Percentiles rank a stretch among this genome's conserved stretches.
Evolutionary conservation across 75 land plant species (phyloP).

Genomic region (Pinus tabuliformis): DNA sequence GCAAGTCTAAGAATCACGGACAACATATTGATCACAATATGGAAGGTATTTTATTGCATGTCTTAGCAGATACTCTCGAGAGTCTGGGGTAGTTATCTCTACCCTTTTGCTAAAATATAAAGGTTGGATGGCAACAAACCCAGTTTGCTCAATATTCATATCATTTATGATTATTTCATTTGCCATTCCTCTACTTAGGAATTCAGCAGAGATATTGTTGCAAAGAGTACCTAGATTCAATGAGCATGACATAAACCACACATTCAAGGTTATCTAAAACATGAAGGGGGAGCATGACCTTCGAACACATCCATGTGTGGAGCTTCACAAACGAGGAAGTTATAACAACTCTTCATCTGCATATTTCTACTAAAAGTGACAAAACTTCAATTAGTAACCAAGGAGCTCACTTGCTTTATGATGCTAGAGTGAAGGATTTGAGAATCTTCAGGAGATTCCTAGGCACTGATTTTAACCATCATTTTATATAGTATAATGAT

Average conservation of each 20-base stretch:
- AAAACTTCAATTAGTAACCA: slow-evolving; percentile 29
- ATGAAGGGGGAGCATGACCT: slow-evolving; percentile 55
- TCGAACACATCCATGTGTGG: slow-evolving; percentile 75
- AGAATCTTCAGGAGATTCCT: slow-evolving; percentile 43
- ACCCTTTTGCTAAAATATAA: slow-evolving; percentile 89
- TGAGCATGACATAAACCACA: slow-evolving; percentile 56
- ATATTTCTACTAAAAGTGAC: slow-evolving; percentile 55
- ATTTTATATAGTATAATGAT: too few species aligned
- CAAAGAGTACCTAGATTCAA: slow-evolving; percentile 76
- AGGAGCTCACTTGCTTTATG: slow-evolving; percentile 35
- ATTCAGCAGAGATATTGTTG: slow-evolving; percentile 85
- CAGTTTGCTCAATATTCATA: slow-evolving; percentile 93
- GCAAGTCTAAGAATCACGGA: slow-evolving; percentile 26
- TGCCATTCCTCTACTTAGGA: slow-evolving; percentile 76
- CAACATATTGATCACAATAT: slow-evolving; percentile 88
- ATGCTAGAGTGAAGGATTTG: slow-evolving; percentile 78
- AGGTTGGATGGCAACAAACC: slow-evolving; percentile 89
- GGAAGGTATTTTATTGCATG: slow-evolving; percentile 96
- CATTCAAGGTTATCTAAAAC: slow-evolving; percentile 43
- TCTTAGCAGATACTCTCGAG: slow-evolving; percentile 93
- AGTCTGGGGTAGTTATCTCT: slow-evolving; percentile 91
- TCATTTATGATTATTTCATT: slow-evolving; percentile 80
- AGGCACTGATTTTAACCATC: not conserved
- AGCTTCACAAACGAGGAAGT: slow-evolving; percentile 80
- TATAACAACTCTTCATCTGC: slow-evolving; percentile 76